Base-by-base conservation (phyloP, 441 rosid genomes). In the Metrosideros polymorpha region DNA sequence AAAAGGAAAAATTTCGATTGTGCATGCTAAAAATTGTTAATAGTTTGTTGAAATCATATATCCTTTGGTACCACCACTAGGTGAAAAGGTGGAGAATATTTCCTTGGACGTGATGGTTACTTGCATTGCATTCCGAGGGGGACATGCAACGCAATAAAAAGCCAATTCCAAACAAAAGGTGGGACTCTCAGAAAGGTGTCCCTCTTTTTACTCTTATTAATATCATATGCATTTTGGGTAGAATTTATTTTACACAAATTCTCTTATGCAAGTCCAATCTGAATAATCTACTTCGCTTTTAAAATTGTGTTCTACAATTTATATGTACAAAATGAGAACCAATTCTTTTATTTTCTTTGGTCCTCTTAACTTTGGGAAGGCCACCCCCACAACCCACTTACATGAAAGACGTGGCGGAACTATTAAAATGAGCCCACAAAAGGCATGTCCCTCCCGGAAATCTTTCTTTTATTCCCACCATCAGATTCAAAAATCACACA, bases 131-230 rank as follows among this genome's bases (percentile, higher is more conserved):
- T 71, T 39, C 79, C 10, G 63, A 83, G 83, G 83, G 86, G 79
- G 89, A 57, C 92, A 91, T 88, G 92, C 88, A 90, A 89, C 82
- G 88, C 89, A 59, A 49, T 82, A 18, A 89, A 90, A 88, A 86
- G 87, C 59, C 71, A 63, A 87, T 86, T 85, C 56, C 56, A 50
- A 52, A 32, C 82, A 83, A 87, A 63, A 82, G 24, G 85, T 32
- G 66, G 51, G 85, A 54, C 79, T 89, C 50, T 53, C 76, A 79
- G 88, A 89, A 93, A 92, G 94, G 88, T 86, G 90, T 71, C 84
- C 27, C 87, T 84, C 91, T 90, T 91, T 91, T 85, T 89, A 82
- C 6, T 35, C 8, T 39, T 5, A 22, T 71, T 71, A 22, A 8
- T 10, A 35, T 35, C 45, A 22, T 3, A 35, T 14, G 22, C 15